Evolutionary conservation across 345 rosid species (phyloP), one percentile per base, ranked within the genome.

Genomic region (Brassica carinata): DNA sequence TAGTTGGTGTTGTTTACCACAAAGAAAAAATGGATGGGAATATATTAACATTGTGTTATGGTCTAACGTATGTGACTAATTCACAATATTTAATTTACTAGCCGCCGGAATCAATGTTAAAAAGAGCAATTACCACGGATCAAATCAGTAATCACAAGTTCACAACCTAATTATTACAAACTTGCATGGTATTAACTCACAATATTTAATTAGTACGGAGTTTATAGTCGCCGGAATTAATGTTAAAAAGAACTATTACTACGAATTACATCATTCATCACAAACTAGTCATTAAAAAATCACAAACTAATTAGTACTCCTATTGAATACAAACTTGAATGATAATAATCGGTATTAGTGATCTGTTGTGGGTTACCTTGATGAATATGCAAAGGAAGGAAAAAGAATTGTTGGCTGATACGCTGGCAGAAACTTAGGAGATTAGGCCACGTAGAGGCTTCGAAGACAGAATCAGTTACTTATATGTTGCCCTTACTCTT

Each of bases 21-120:
- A 55, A 71, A 80, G 11, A 59, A 67, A 75, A 55, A 61, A 45
- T 33, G 67, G 69, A 61, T 62, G 69, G 10, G 53, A 43, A 33
- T 33, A 18, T 10, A 75, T 80, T 40, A 53, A 76, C 71, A 64
- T 75, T 76, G 55, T 11, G 51, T 43, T 57, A 36, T 23, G 81
- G 77, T 75, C 80, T 81, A 76, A 81, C 84, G 57, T 71, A 71
- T 58, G 55, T 66, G 81, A 81, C 71, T 81, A 71, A 58, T 66
- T 76, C 73, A 59, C 64, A 65, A 38, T 81, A 76, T 71, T 77
- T 29, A 29, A 29, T 29, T 66, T 76, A 71, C 31, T 64, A 55
- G 57, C 57, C 57, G 57, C 57, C 57, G 57, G 57, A 48, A 14
- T 13, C 17, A 48, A 48, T 48, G 17, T 48, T 48, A 48, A 48